Evolutionary conservation across 805 yeast genomes (phyloP).

Genomic region (Metschnikowia vanudenii): DNA sequence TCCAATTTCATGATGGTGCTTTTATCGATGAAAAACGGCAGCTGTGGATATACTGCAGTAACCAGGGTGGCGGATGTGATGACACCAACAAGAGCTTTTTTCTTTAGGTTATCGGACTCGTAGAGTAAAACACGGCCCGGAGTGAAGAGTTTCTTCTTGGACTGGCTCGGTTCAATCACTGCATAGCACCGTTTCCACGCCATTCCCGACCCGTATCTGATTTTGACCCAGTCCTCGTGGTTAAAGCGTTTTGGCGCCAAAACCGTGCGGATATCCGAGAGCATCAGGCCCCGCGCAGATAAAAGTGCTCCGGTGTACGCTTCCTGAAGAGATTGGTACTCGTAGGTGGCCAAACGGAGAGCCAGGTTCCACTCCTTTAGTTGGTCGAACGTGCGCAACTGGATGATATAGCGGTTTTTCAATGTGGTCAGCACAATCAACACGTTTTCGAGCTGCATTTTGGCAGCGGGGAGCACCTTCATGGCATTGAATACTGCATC

Average conservation of each 20-base stretch:
- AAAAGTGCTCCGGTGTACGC: slow-evolving; percentile 95
- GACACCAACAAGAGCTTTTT: slow-evolving; percentile 73
- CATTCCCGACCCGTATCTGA: slow-evolving; percentile 95
- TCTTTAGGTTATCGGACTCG: slow-evolving; percentile 76
- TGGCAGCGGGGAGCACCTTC: slow-evolving; percentile 62
- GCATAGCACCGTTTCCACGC: slow-evolving; percentile 96
- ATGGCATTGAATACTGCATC: slow-evolving; percentile 84
- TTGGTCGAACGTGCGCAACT: slow-evolving; percentile 63
- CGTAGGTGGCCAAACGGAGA: slow-evolving; percentile 75
- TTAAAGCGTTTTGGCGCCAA: slow-evolving; percentile 80
- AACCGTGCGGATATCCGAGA: slow-evolving; percentile 83
- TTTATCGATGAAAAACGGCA: slow-evolving; percentile 75
- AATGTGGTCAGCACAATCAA: slow-evolving; percentile 89
- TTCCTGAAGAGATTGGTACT: slow-evolving; percentile 81
- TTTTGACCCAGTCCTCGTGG: slow-evolving; percentile 93
- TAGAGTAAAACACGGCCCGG: slow-evolving; percentile 76
- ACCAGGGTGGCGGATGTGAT: slow-evolving; percentile 67
- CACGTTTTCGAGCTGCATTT: slow-evolving; percentile 64
- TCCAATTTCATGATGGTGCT: slow-evolving; percentile 88
- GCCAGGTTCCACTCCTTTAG: slow-evolving; percentile 81
- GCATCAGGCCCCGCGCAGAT: slow-evolving; percentile 83
- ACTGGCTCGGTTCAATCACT: slow-evolving; percentile 70
- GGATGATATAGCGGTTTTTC: slow-evolving; percentile 82
- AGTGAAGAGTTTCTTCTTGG: slow-evolving; percentile 45
- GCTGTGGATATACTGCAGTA: slow-evolving; percentile 90